Base-by-base conservation (phyloP, 2,329 filamentous ascomycete species). In the Beauveria sp. region DNA sequence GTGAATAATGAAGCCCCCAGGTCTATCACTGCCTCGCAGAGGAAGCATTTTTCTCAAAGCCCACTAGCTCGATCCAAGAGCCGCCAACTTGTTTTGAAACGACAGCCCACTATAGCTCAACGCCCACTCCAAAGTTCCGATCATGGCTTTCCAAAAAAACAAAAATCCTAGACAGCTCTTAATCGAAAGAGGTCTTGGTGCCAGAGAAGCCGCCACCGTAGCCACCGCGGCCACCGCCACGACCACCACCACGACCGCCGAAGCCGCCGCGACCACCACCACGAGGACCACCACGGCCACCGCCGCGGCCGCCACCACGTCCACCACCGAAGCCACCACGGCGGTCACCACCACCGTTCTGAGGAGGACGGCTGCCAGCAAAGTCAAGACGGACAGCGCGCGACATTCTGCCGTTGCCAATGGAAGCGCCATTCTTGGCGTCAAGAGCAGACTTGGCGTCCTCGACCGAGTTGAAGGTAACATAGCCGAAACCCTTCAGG, bases 401-500 rank as follows among this genome's bases (percentile, higher is more conserved):
- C 62, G 89, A 86, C 66, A 80, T 83, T 69, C 95, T 83, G 63
- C 90, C 86, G 66, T 78, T 73, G 57, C 83, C 83, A 65, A 86
- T 80, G 64, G 82, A 75, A 61, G 80, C 80, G 66, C 91, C 91
- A 68, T 90, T 87, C 73, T 90, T 82, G 62, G 81, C 78, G 69
- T 88, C 81, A 68, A 91, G 85, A 26, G 87, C 93, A 69, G 80
- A 77, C 78, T 88, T 90, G 70, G 93, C 91, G 70, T 96, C 92
- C 31, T 96, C 91, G 65, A 95, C 75, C 20, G 88, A 89, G 68
- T 80, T 79, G 81, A 93, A 96, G 72, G 88, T 88, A 66, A 96
- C 88, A 74, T 97, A 97, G 61, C 91, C 93, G 76, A 96, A 96
- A 62, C 93, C 93, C 87, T 96, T 96, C 73, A 88, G 87, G 69